A percentile compares a stretch with the other conserved stretches of the same genome.
These are phyloP conservation scores for Acanthamoeba culbertsoni DNA, from an alignment of 208 protist genomes.

Conservation along the genomic window DNA sequence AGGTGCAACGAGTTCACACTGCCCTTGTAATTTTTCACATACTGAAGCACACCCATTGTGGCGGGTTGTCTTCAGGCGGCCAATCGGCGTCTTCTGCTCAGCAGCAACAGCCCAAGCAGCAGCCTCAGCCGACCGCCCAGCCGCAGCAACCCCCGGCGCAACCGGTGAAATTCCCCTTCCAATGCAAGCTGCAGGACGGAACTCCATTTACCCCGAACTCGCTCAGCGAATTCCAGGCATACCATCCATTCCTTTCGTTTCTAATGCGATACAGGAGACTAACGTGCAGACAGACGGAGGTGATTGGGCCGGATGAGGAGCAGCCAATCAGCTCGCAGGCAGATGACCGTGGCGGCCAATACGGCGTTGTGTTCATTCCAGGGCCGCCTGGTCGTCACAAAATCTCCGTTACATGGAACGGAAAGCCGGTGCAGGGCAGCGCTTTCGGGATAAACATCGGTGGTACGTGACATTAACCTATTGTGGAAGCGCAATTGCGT, in stretches of 20 bases:
- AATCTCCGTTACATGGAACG: conserved; percentile 35
- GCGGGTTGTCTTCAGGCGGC: neutral
- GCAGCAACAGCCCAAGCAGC: neutral
- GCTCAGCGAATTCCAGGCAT: conserved; percentile 21
- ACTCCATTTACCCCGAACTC: neutral
- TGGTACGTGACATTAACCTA: too few species aligned
- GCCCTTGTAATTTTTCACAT: neutral
- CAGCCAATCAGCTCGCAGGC: neutral
- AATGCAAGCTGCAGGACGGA: neutral
- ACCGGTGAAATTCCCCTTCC: conserved; percentile 15
- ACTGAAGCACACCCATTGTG: too few species aligned
- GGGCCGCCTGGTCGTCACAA: conserved; percentile 31
- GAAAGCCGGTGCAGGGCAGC: conserved; percentile 57
- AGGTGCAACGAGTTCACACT: neutral
- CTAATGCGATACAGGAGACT: neutral
- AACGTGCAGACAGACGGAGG: neutral
- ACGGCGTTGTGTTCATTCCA: conserved; percentile 33
- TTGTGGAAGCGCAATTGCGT: neutral
- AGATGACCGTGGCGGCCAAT: neutral
- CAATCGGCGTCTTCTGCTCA: neutral
- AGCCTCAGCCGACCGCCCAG: neutral
- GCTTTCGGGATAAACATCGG: conserved; percentile 63
- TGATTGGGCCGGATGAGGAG: conserved; percentile 31
- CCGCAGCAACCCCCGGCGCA: neutral
- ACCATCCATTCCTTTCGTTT: neutral